A percentile compares a stretch with the other conserved stretches of the same genome.
Evolutionary conservation across 345 rosid genomes (phyloP).

Genomic region (Capsella bursapastoris): DNA sequence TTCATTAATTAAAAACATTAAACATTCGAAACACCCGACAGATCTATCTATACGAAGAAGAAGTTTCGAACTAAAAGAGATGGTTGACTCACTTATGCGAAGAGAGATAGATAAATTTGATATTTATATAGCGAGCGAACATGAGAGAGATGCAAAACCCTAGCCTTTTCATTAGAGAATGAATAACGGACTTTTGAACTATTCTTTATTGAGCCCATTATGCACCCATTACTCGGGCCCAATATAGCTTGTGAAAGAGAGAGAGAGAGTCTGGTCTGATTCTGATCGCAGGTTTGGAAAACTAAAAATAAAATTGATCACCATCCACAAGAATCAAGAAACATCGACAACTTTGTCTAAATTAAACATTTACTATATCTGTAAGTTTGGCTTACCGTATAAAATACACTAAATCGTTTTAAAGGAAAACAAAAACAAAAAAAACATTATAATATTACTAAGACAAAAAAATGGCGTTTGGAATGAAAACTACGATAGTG

Average conservation of each 20-base stretch:
- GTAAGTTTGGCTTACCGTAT: constrained; percentile 22
- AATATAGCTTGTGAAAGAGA: not conserved
- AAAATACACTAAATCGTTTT: constrained; percentile 2
- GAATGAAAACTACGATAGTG: not conserved
- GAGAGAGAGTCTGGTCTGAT: too few species aligned
- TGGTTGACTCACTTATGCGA: too few species aligned
- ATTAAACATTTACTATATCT: constrained; percentile 28
- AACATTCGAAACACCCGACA: not conserved
- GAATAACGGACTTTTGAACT: too few species aligned
- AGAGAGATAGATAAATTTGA: too few species aligned
- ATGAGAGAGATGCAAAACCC: too few species aligned
- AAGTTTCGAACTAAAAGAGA: too few species aligned
- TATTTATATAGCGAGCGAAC: too few species aligned
- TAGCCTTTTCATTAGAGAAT: too few species aligned
- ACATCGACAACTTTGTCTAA: constrained; percentile 1
- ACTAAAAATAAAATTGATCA: not conserved
- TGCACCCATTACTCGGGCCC: not conserved
- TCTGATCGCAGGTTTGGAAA: too few species aligned
- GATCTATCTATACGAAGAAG: not conserved
- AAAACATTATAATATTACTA: not conserved
- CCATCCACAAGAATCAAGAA: constrained; percentile 3
- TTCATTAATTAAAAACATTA: too few species aligned
- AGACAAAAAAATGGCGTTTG: constrained; percentile 17
- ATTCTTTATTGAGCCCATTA: not conserved
- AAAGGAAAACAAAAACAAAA: not conserved